Base-by-base conservation (phyloP, 768 basidiomycete genomes). In the Pleurotus djamor region DNA sequence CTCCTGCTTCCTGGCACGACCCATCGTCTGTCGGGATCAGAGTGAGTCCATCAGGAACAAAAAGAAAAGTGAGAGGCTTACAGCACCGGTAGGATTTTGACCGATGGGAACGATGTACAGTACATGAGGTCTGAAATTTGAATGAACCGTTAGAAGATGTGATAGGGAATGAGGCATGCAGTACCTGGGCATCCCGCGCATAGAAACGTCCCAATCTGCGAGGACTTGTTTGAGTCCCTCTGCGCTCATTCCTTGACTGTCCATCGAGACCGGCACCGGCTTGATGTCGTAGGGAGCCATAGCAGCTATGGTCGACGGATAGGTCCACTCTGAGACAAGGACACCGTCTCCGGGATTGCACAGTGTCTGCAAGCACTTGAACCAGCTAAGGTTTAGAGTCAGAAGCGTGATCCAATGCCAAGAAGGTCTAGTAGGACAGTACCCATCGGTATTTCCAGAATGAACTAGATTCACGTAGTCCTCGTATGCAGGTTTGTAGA, bases 1-100 rank as follows among this genome's bases (percentile, higher is more conserved):
- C 48, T 81, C 83, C 72, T 87, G 83, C 78, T 93, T 94, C 64
- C 92, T 77, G 58, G 78, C 68, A 1, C 70, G 66, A 8, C 76
- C 71, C 83, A 89, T 88, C 0, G 87, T 89, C 79, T 89, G 63
- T 9, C 56, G 38, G 36, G 57, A 41, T 32, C 38, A 60, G 21
- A 54, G 28, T 45, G 33, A 55, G 33, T 13, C 6, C 49, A 45
- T 35, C 44, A 16, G 35, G 6, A 57, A 1, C 4, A 13, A 41
- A 16, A 5, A 16, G 47, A 9, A 8, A n/a, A 56, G 62, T 47
- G 33, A 14, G 52, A 21, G 33, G 74, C 84, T 73, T 60, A 88
- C 87, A 21, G 81, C 74, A 28, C 92, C 92, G 6, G 85, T 88
- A 4, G 92, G 93, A 69, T 94, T 94, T 72, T 94, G 91, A 32